Conservation (phyloP, 371 early-diverging fungal genomes). For the Mucor plumbeus region DNA sequence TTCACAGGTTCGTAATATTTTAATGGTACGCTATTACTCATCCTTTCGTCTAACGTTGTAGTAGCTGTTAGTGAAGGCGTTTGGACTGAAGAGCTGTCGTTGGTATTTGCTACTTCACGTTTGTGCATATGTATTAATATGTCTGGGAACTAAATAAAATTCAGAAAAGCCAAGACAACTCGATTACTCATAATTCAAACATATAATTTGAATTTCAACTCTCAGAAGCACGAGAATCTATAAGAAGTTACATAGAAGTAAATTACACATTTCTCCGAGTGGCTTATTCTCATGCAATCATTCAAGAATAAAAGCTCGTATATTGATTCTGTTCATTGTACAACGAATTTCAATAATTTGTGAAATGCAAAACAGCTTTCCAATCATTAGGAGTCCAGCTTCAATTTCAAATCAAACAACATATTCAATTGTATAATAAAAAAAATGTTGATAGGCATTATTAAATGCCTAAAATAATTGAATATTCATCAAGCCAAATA, state of each 20-base stretch:
- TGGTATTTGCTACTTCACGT: not conserved
- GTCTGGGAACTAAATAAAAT: not conserved
- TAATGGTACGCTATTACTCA: not conserved
- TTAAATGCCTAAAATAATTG: no score
- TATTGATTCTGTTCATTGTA: no score
- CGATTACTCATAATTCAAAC: no score
- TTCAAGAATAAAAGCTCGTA: no score
- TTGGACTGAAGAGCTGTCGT: not conserved
- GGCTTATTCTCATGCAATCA: not conserved
- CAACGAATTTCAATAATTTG: no score
- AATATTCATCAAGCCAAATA: no score
- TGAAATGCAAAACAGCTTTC: no score
- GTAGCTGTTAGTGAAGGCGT: not conserved
- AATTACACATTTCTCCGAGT: not conserved
- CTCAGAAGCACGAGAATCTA: not conserved
- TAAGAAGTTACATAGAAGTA: not conserved
- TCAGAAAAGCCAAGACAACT: not conserved
- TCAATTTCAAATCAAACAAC: no score
- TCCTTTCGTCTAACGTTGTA: not conserved
- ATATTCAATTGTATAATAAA: no score
- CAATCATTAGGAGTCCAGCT: no score
- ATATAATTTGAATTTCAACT: not conserved
- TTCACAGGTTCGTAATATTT: slow-evolving; percentile 5
- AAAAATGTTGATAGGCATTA: no score
- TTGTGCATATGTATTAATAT: not conserved